phyloP scores from a whole-genome alignment of 495 filamentous ascomycete species.

The Poronia punctata region DNA sequence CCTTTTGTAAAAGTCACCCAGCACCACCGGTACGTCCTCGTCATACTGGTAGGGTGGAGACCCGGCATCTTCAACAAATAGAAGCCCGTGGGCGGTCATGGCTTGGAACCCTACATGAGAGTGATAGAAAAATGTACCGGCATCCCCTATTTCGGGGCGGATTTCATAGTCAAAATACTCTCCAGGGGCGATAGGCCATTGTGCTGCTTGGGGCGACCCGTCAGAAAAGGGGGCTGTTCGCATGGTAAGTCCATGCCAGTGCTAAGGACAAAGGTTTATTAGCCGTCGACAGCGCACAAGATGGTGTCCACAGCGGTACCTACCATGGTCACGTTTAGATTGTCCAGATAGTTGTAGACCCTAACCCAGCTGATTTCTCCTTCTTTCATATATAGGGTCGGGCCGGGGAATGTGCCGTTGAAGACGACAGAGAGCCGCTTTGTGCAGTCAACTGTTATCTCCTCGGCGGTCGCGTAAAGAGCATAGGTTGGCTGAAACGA shows the following conservation, averaged over 20 bases:
- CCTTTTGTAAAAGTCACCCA: constrained; percentile 46
- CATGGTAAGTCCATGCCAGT: constrained; percentile 55
- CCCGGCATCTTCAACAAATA: constrained; percentile 47
- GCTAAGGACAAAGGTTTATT: constrained; percentile 26
- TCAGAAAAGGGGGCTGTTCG: constrained; percentile 50
- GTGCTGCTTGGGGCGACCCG: constrained; percentile 43
- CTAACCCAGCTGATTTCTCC: constrained; percentile 49
- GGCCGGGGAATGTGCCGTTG: constrained; percentile 50
- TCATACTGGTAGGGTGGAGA: constrained; percentile 45
- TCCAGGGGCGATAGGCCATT: constrained; percentile 53
- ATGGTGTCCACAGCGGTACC: constrained; percentile 5
- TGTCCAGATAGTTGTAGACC: constrained; percentile 51
- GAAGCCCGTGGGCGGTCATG: constrained; percentile 42
- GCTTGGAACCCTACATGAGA: constrained; percentile 53
- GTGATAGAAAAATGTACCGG: constrained; percentile 56
- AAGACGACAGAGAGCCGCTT: constrained; percentile 38
- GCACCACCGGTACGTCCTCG: constrained; percentile 45
- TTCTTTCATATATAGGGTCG: constrained; percentile 39
- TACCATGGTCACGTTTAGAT: constrained; percentile 51
- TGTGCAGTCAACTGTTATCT: constrained; percentile 38
- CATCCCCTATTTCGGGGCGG: constrained; percentile 36
- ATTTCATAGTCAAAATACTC: constrained; percentile 60
- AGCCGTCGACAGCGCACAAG: background rate
- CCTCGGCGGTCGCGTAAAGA: constrained; percentile 35
- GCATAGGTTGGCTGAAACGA: constrained; percentile 40